phyloP scores from a whole-genome alignment of 2,329 filamentous ascomycete genomes.

The Pyricularia pennisetigena region DNA sequence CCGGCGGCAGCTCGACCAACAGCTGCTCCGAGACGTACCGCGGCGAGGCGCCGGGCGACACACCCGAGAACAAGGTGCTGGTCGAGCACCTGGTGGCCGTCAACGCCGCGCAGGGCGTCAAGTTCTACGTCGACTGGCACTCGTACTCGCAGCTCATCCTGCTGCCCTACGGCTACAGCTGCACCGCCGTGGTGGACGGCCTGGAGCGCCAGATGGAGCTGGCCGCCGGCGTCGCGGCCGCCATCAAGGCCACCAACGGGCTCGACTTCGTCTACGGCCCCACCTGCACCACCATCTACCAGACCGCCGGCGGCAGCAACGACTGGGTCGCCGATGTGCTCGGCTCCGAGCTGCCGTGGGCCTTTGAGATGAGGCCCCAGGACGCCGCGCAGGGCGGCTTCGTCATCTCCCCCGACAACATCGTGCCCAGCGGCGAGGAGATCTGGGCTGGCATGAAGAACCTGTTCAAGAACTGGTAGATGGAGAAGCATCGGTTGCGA shows the following conservation, averaged over 20 bases:
- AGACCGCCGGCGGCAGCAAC: conserved; percentile 34
- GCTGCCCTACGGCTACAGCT: conserved; percentile 54
- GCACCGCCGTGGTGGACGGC: conserved; percentile 33
- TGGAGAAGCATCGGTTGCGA: neutral
- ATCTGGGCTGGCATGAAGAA: conserved; percentile 45
- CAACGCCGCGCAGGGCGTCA: conserved; percentile 34
- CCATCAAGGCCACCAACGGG: conserved; percentile 35
- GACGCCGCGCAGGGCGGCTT: conserved; percentile 26
- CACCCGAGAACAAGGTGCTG: conserved; percentile 41
- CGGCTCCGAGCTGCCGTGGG: conserved; percentile 29
- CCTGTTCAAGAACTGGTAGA: conserved; percentile 30
- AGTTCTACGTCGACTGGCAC: conserved; percentile 57
- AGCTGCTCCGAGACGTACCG: conserved; percentile 33
- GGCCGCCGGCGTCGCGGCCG: conserved; percentile 34
- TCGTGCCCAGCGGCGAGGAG: conserved; percentile 31
- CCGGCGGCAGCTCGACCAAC: conserved; percentile 26
- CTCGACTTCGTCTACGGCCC: conserved; percentile 33
- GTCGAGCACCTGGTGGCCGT: conserved; percentile 22
- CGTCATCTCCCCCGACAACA: conserved; percentile 29
- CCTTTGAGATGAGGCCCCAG: conserved; percentile 26
- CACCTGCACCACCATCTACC: conserved; percentile 52
- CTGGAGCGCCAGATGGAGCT: conserved; percentile 37
- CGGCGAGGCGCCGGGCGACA: conserved; percentile 24
- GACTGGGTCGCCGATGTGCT: conserved; percentile 35
- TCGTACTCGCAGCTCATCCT: conserved; percentile 52